phyloP scores from a whole-genome alignment of 306 rosid species.

The Lablab purpureus region DNA sequence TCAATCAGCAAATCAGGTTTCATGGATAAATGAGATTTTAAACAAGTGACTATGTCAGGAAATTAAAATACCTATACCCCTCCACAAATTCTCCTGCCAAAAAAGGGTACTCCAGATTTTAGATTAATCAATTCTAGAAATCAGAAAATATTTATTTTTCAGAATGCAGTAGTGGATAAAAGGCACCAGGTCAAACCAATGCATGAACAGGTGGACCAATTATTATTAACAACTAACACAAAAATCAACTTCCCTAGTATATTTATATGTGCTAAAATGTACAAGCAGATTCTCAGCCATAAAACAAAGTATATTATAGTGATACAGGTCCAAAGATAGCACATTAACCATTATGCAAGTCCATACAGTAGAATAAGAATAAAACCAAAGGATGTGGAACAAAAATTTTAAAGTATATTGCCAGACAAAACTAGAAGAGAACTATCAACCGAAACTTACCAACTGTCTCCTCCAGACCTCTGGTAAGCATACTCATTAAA shows the following conservation, averaged over 20 bases:
- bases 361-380: slow-evolving; percentile 7
- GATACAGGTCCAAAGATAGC: neutral
- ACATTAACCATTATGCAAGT: slow-evolving; percentile 4
- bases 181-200: neutral
- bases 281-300: neutral
- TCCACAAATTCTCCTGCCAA: neutral
- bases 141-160: neutral
- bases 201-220: neutral
- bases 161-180: neutral
- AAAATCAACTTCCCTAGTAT: neutral
- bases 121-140: neutral
- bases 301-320: neutral
- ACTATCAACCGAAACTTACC: slow-evolving; percentile 62
- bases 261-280: slow-evolving; percentile 18
- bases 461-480: slow-evolving; percentile 64
- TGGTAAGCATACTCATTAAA: slow-evolving; percentile 53
- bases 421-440: neutral
- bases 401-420: neutral
- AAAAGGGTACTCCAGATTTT: neutral
- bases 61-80: neutral
- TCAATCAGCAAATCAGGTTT: neutral
- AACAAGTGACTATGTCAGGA: neutral
- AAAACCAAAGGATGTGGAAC: slow-evolving; percentile 25
- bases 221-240: too few species aligned
- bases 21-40: neutral